Evolutionary conservation across 2,329 filamentous ascomycete species (phyloP).

Genomic region (Fragosphaeria purpurea): DNA sequence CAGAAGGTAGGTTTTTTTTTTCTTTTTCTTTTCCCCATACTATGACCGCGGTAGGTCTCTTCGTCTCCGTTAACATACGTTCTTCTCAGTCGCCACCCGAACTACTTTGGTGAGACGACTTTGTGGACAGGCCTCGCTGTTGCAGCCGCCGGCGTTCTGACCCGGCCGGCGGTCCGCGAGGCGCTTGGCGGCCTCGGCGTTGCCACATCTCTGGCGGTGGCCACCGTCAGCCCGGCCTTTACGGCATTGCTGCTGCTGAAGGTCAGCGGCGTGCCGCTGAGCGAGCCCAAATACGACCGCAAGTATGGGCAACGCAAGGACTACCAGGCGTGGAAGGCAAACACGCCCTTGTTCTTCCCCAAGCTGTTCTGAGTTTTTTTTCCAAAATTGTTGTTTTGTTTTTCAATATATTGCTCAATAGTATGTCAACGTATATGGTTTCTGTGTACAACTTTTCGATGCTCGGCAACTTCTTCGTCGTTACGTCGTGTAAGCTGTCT

Average conservation of each 20-base stretch:
- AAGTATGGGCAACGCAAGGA: constrained; percentile 53
- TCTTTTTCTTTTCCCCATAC: background rate
- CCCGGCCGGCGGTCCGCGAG: constrained; percentile 41
- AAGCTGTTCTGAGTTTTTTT: constrained; percentile 34
- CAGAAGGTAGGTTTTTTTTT: constrained; percentile 29
- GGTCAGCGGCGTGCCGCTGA: constrained; percentile 54
- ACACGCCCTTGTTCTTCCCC: constrained; percentile 55
- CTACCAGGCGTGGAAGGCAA: constrained; percentile 58
- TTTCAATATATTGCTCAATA: no score
- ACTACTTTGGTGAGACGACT: constrained; percentile 63
- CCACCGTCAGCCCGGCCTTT: constrained; percentile 53
- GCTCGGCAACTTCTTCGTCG: no score
- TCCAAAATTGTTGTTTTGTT: no score
- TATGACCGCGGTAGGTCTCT: no score
- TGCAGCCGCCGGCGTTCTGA: constrained; percentile 45
- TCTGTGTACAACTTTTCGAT: no score
- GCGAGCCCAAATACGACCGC: constrained; percentile 59
- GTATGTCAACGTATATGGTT: no score
- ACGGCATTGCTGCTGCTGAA: constrained; percentile 53
- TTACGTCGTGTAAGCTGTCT: no score
- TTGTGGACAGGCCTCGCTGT: constrained; percentile 60
- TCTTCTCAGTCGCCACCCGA: constrained; percentile 43
- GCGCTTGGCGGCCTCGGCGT: constrained; percentile 34
- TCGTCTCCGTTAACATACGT: background rate
- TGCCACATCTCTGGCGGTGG: constrained; percentile 29